Evolutionary conservation across 768 basidiomycete genomes (phyloP), one percentile per base, ranked within the genome.

Genomic region (Lentinula aciculospora): DNA sequence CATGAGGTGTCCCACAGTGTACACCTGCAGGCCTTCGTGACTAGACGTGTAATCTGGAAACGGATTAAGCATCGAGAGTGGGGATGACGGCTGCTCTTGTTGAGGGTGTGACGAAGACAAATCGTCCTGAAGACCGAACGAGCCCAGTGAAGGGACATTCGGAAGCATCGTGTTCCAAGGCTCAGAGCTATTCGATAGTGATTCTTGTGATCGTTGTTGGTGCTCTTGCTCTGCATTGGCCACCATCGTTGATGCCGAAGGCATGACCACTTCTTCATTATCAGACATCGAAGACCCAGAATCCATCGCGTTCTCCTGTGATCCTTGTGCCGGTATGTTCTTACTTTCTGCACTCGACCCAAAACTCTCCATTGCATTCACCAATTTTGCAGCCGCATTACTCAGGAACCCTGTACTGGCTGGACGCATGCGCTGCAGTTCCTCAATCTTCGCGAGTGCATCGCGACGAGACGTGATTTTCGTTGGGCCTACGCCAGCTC

Each of bases 1-100:
- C 62, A 90, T 74, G 23, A 91, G 71, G 67, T 90, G 89, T 0
- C 89, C 89, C 3, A 92, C 81, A 1, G 90, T 92, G 66, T 89
- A 89, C 54, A 91, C 88, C 67, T 89, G 87, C 54, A 92, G 68
- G 3, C 87, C 89, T 63, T 87, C 81, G 59, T 89, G 86, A 37
- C 62, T 58, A 4, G 60, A 45, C 1, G 55, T 32, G 45, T 56
- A 34, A 40, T 53, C 32, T 65, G 62, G 1, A 66, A 61, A 0
- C 69, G 67, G 29, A 69, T 63, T 48, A 7, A 36, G 44, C 36
- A 31, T 68, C 56, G 47, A 72, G 66, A 45, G 70, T 65, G 34
- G 66, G 63, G 19, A 67, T 65, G 19, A 67, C 64, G n/a, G 67
- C 65, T n/a, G 69, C 57, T 45, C 63, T 59, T 39, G 61, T 54